Conservation (phyloP, 78 protist species). For the Dictyostelium discoideum region DNA sequence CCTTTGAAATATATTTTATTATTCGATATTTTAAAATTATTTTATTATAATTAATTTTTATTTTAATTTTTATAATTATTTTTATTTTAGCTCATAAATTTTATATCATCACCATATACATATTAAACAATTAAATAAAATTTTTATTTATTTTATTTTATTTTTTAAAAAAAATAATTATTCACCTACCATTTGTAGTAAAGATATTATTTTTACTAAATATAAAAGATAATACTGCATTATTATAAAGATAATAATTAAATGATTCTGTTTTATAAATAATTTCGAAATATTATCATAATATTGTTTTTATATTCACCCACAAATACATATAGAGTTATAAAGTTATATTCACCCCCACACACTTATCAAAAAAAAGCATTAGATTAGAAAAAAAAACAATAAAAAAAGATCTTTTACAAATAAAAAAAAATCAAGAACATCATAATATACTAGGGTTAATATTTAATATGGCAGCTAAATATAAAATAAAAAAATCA, state of each 20-base stretch:
- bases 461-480: neutral
- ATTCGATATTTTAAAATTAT: neutral
- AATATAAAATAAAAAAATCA: neutral
- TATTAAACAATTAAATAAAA: neutral
- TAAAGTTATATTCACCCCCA: neutral
- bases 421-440: slow-evolving; percentile 15
- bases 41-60: neutral
- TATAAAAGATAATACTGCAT: neutral
- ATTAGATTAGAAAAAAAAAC: neutral
- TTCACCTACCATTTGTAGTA: slow-evolving; percentile 10
- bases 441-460: neutral
- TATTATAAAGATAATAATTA: neutral
- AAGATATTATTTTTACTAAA: neutral
- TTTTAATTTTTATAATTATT: neutral
- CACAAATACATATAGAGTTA: neutral
- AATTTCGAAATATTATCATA: neutral
- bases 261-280: neutral
- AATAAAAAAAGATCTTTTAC: neutral
- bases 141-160: neutral
- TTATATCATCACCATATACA: neutral
- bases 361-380: neutral
- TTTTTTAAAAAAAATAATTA: neutral
- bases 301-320: neutral
- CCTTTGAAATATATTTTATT: neutral
- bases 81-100: neutral